These are phyloP conservation scores for Pyrenochaeta sp. DNA, from an alignment of 2,329 filamentous ascomycete genomes.

Conservation along the genomic window DNA sequence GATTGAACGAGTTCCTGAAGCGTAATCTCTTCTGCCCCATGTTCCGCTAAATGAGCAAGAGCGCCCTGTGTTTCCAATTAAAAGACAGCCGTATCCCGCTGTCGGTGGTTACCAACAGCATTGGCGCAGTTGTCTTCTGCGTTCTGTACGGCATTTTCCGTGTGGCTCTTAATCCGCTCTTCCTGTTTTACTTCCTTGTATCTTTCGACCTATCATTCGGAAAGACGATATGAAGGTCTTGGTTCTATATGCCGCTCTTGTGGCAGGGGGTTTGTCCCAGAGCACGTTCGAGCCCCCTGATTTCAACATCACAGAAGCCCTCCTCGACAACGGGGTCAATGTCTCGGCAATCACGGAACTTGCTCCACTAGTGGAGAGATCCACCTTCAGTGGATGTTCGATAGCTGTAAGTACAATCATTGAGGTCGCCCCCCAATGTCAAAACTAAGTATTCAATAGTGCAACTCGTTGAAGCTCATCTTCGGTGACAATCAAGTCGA, in stretches of 20 bases:
- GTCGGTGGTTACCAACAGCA: neutral
- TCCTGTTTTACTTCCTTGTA: neutral
- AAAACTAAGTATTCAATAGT: conserved; percentile 22
- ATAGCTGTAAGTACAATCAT: conserved; percentile 24
- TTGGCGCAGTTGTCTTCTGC: neutral
- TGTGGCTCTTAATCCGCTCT: neutral
- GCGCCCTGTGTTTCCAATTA: neutral
- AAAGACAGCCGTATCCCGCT: conserved; percentile 1
- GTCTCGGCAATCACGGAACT: conserved; percentile 23
- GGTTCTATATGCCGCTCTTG: conserved; percentile 2
- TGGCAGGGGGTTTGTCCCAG: conserved; percentile 1
- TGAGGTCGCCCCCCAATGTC: neutral
- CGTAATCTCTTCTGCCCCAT: neutral
- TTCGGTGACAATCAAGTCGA: conserved; percentile 26
- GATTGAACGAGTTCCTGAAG: neutral
- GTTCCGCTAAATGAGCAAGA: no score
- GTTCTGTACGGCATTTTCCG: neutral
- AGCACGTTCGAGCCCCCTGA: conserved; percentile 17
- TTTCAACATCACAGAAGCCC: conserved; percentile 30
- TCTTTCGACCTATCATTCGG: neutral
- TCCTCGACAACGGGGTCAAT: conserved; percentile 28
- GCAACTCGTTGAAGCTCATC: conserved; percentile 23
- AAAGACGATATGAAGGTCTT: conserved; percentile 3
- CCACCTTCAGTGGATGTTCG: conserved; percentile 16
- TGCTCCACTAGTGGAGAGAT: conserved; percentile 1